Evolutionary conservation across 352 stramenopile species (phyloP), one percentile per base, ranked within the genome.

Genomic region (Phytophthora pseudosyringae): DNA sequence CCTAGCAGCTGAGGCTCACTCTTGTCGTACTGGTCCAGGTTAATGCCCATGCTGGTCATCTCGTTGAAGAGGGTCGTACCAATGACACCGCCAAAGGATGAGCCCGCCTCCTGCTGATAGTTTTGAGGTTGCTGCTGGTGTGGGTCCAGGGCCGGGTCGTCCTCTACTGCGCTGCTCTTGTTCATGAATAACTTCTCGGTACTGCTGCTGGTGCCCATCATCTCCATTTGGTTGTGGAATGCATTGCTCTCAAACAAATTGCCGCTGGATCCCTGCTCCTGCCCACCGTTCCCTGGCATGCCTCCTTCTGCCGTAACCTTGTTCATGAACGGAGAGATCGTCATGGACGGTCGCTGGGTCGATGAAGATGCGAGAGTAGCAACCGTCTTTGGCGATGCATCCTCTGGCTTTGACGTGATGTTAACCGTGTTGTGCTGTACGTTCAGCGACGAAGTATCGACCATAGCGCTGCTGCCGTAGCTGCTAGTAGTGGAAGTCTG

Each of bases 11-110:
- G 54, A 16, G 69, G 18, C 5, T 78, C 75, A 1, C 49, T 51
- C 57, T 90, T 90, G 66, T 82, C 67, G 36, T 83, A 85, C 43
- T 76, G 71, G 36, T 90, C 80, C 25, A 89, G 53, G 31, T 63
- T 89, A 52, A 91, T 91, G 5, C 82, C 82, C 82, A 91, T 91
- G 54, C 76, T 91, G 15, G 74, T 88, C 82, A 91, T 91, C 57
- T 91, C 82, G 38, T 83, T 88, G 49, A 88, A 91, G 8, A 89
- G 66, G 6, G 78, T 68, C 5, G 67, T 77, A 21, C 78, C 77
- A 15, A 89, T 75, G 36, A 75, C 78, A 33, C 68, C 52, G 6
- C 38, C 39, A 38, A 74, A 67, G 2, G 50, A 61, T 4, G 53
- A 51, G 25, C 53, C 57, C 33, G 58, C 52, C 10, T 59, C 47